Base-by-base conservation (phyloP, 345 rosid genomes). In the Cardamine resedifolia region DNA sequence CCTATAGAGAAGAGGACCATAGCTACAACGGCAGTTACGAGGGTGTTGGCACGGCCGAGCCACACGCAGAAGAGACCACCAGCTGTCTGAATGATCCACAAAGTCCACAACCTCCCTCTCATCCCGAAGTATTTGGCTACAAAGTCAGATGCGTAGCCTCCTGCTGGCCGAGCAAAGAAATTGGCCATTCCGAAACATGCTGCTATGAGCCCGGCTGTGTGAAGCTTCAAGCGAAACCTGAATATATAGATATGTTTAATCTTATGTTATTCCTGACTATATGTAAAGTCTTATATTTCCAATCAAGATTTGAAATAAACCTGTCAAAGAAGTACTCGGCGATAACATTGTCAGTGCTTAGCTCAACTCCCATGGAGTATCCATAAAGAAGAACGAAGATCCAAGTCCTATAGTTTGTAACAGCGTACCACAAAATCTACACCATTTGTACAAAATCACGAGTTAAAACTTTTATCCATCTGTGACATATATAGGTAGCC, bases 301-400 rank as follows among this genome's bases (percentile, higher is more conserved):
- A 12, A 36, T 51, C n/a, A 3, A 11, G 7, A n/a, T 10, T 0
- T 4, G 23, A 20, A 38, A 16, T 47, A 39, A 62, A 85, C 87
- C 87, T 84, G 77, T 88, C 90, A 45, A 74, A 88, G 81, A 85
- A 88, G 77, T 88, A 88, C 60, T 88, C 90, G 1, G 90, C 90
- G 12, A 88, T 83, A 56, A 85, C 90, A 53, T 88, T 88, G 18
- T 88, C 93, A 5, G 86, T 85, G 56, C 84, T 83, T 57, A 88
- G 65, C 72, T 88, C 93, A 45, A 88, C 86, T 3, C 93, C 93
- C 59, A 88, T 64, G 10, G 90, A 88, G 77, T 81, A 81, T 34
- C 90, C 93, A 30, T 84, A 85, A 21, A 88, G 86, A 66, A 88
- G 82, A 64, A 83, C 83, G 26, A 85, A 85, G 21, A 85, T 76